Conservation (phyloP, 441 rosid species). For the Brassica hybrid region DNA sequence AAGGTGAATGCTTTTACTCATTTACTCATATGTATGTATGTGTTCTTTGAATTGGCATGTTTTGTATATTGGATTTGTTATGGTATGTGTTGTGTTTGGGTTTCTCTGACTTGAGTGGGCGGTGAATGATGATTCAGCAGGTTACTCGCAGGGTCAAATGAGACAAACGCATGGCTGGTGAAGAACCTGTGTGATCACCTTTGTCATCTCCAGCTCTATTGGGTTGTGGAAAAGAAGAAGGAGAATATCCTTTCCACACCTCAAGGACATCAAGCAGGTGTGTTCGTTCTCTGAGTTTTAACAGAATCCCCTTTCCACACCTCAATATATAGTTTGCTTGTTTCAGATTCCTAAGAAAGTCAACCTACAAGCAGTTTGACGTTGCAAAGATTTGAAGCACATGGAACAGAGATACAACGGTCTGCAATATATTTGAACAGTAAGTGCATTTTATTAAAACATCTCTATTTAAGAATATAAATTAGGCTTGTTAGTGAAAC, state of each 20-base stretch:
- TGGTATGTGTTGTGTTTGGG: not conserved
- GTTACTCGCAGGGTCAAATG: conserved; percentile 34
- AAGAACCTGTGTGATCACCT: conserved; percentile 60
- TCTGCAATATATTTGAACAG: no score
- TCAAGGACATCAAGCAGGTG: conserved; percentile 76
- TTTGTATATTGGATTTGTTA: no score
- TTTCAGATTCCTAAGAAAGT: no score
- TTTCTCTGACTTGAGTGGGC: not conserved
- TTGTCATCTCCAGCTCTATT: conserved; percentile 62
- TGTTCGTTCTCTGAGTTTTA: conserved; percentile 14
- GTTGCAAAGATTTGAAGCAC: no score
- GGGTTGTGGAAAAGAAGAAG: conserved; percentile 52
- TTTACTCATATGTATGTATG: not conserved
- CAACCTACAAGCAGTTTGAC: no score
- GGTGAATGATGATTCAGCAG: not conserved
- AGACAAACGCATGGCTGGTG: conserved; percentile 44
- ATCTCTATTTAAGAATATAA: no score
- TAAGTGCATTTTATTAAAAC: no score
- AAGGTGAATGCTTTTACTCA: conserved; percentile 31
- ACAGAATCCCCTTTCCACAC: not conserved
- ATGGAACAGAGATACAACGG: no score
- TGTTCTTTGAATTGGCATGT: no score
- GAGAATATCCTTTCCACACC: conserved; percentile 29
- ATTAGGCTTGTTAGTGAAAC: no score
- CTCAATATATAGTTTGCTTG: no score